Evolutionary conservation across 108 stramenopile species (phyloP).

Genomic region (Cyclotella atomus): DNA sequence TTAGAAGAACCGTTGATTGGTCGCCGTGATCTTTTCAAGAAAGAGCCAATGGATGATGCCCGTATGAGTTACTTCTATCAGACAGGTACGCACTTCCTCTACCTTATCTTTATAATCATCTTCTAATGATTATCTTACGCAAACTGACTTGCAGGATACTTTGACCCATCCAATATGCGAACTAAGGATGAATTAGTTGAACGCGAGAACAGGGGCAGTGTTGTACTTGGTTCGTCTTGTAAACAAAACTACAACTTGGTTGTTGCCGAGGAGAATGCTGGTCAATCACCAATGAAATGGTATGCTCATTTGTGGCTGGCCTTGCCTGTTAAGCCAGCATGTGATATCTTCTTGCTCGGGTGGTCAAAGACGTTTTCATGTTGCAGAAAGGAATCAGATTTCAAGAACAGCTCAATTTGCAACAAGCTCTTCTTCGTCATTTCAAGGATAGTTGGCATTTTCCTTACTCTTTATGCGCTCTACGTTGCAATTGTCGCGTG

Average conservation of each 20-base stretch:
- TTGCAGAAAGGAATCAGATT: slow-evolving; percentile 14
- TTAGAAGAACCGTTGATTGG: not conserved
- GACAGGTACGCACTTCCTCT: slow-evolving; percentile 23
- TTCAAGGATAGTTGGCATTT: slow-evolving; percentile 7
- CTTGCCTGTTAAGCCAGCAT: slow-evolving; percentile 15
- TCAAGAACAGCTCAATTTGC: slow-evolving; percentile 7
- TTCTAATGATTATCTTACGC: not conserved
- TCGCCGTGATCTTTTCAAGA: not conserved
- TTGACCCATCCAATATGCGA: slow-evolving; percentile 3
- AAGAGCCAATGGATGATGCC: not conserved
- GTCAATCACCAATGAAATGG: slow-evolving; percentile 10
- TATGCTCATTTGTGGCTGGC: slow-evolving; percentile 12
- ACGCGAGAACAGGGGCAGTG: not conserved
- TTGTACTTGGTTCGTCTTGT: not conserved
- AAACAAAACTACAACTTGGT: slow-evolving; percentile 12
- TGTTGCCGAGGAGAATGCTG: not conserved
- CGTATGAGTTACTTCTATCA: slow-evolving; percentile 22
- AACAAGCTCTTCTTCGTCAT: slow-evolving; percentile 10
- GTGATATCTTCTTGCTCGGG: slow-evolving; percentile 9
- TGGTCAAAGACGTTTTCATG: not conserved
- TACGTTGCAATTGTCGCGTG: slow-evolving; percentile 19
- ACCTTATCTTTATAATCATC: not conserved
- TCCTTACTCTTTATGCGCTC: slow-evolving; percentile 7
- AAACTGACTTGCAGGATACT: slow-evolving; percentile 20
- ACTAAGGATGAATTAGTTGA: not conserved